These are phyloP conservation scores for Tuber indicum DNA, from an alignment of 495 filamentous ascomycete species.

Conservation along the genomic window DNA sequence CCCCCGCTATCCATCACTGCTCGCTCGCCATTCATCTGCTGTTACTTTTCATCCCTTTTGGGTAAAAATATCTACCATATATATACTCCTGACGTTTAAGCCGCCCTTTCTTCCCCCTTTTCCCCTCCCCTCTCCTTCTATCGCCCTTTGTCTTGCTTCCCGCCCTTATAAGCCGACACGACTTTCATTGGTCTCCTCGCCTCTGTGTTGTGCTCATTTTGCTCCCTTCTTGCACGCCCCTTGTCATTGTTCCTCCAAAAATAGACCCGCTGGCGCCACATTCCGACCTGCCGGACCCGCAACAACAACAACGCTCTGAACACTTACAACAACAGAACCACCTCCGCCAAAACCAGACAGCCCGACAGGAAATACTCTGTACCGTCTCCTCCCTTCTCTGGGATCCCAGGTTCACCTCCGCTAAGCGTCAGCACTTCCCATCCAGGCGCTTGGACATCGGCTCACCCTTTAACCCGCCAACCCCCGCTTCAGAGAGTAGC, in stretches of 20 bases:
- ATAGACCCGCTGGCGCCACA: conserved; percentile 39
- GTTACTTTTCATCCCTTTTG: conserved; percentile 6
- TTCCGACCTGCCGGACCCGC: conserved; percentile 33
- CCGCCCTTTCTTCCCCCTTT: conserved; percentile 5
- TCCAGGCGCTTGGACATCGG: conserved; percentile 17
- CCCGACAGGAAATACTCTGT: conserved; percentile 13
- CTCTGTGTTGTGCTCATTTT: conserved; percentile 18
- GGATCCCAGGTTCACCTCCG: conserved; percentile 43
- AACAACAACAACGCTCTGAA: conserved; percentile 20
- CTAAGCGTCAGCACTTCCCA: conserved; percentile 34
- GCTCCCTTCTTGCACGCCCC: conserved; percentile 15
- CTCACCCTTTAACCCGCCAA: not conserved
- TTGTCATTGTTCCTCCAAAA: conserved; percentile 31
- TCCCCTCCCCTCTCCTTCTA: not conserved
- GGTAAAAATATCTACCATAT: not conserved
- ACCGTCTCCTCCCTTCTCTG: conserved; percentile 48
- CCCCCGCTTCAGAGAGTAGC: conserved; percentile 23
- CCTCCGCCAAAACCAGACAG: conserved; percentile 1
- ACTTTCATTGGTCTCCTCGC: not conserved
- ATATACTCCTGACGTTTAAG: not conserved
- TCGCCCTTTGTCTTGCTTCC: not conserved
- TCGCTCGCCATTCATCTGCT: conserved; percentile 13
- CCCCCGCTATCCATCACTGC: not conserved
- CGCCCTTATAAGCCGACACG: not conserved
- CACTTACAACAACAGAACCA: conserved; percentile 23